A percentile compares a stretch with the other conserved stretches of the same genome.
Conservation (phyloP, 805 yeast species). For the Vanderwaltozyma tropicalis region DNA sequence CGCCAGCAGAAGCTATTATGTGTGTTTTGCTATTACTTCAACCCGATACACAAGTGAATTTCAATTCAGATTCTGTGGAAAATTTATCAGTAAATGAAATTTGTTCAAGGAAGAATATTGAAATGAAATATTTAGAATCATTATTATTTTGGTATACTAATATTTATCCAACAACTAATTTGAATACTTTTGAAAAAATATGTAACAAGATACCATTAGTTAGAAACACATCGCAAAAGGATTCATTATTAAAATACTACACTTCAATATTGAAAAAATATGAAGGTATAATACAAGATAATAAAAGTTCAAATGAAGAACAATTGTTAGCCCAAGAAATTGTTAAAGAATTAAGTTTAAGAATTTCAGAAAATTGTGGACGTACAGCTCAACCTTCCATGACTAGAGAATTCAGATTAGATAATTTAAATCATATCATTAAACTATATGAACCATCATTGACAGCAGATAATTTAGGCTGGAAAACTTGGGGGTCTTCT, state of each 20-base stretch:
- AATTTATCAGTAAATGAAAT: slow-evolving; percentile 10
- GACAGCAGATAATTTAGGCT: slow-evolving; percentile 77
- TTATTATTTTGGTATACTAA: slow-evolving; percentile 37
- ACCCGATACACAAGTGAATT: slow-evolving; percentile 43
- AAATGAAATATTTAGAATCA: slow-evolving; percentile 12
- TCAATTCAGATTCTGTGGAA: slow-evolving; percentile 17
- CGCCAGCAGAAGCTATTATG: slow-evolving; percentile 38
- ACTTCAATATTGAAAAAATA: slow-evolving; percentile 34
- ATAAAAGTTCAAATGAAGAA: not conserved
- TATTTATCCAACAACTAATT: slow-evolving; percentile 27
- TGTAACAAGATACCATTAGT: slow-evolving; percentile 23
- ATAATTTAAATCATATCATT: slow-evolving; percentile 24
- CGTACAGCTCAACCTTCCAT: slow-evolving; percentile 72
- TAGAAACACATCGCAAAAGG: slow-evolving; percentile 42
- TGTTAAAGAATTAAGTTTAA: slow-evolving; percentile 43
- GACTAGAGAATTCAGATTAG: slow-evolving; percentile 45
- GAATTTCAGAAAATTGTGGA: slow-evolving; percentile 78
- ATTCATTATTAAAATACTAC: slow-evolving; percentile 30
- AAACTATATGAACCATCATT: slow-evolving; percentile 69
- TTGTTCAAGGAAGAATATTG: slow-evolving; percentile 30
- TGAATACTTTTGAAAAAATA: slow-evolving; percentile 19
- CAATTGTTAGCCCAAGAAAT: slow-evolving; percentile 21
- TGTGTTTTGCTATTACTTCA: slow-evolving; percentile 39
- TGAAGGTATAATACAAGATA: slow-evolving; percentile 1
- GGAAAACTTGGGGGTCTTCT: slow-evolving; percentile 95